Base-by-base conservation (phyloP, 805 yeast genomes). In the Phaffomyces antillensis region DNA sequence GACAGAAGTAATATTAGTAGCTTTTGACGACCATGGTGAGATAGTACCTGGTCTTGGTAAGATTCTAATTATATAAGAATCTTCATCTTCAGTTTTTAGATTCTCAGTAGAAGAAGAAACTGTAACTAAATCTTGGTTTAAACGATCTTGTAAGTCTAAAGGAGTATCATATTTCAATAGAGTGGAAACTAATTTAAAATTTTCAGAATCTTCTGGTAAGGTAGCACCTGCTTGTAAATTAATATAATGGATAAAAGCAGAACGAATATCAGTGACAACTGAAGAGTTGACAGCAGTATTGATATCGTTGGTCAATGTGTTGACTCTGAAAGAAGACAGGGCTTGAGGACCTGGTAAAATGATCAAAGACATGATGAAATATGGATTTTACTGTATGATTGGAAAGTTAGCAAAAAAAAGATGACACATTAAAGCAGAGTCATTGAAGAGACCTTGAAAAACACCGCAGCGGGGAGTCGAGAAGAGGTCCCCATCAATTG, bases 11-110 rank as follows among this genome's bases (percentile, higher is more conserved):
- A 93, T 93, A 67, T 93, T 91, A 36, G 99, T 90, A 25, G 99
- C 99, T 68, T 93, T 93, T 13, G 98, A 90, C 10, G 96, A 87
- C 99, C 99, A 93, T 31, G 99, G 98, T 24, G 98, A 90, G 53
- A 93, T 91, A 12, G 99, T 93, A 49, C 99, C 99, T 8, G 89
- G 71, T 64, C 98, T 79, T 37, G 99, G 99, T 42, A 89, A 72
- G 42, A 93, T 74, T 62, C 95, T 76, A 39, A 91, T 67, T 52
- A 89, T 67, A 50, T 77, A 75, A 30, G 79, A 67, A 52, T 73
- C 76, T 6, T 64, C 56, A 42, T 62, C 75, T 34, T 65, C 59
- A 20, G 66, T 48, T 39, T 62, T 55, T 20, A 59, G 48, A 17
- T 53, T 49, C 23, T 65, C 61, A 12, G 63, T 42, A 23, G 68